Evolutionary conservation across 2,329 filamentous ascomycete genomes (phyloP).

Genomic region (Colletotrichum theobromicola): DNA sequence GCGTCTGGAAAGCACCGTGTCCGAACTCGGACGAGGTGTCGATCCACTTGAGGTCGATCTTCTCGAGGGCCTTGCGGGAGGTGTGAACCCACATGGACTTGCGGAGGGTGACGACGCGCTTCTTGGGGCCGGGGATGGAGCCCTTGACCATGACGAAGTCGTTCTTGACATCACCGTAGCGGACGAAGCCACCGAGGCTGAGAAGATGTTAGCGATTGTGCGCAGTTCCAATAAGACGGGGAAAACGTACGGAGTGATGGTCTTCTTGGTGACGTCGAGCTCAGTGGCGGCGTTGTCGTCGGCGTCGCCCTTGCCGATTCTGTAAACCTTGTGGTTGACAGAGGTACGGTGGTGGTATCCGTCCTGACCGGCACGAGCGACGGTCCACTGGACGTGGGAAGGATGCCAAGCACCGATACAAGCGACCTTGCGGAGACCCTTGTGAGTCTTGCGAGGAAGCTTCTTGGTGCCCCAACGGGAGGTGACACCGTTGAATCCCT

Average conservation of each 20-base stretch:
- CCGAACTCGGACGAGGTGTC: slow-evolving; percentile 99
- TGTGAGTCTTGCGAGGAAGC: slow-evolving; percentile 99
- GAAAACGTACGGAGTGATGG: slow-evolving; percentile 92
- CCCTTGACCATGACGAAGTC: slow-evolving; percentile 99
- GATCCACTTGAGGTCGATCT: slow-evolving; percentile 99
- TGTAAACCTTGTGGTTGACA: slow-evolving; percentile 99
- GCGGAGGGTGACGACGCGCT: slow-evolving; percentile 97
- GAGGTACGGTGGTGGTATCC: slow-evolving; percentile 99
- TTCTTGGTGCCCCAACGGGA: slow-evolving; percentile 99
- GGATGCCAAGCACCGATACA: slow-evolving; percentile 99
- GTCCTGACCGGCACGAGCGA: slow-evolving; percentile 99
- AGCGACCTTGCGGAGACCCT: slow-evolving; percentile 99
- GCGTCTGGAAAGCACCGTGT: slow-evolving; percentile 99
- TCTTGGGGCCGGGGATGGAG: slow-evolving; percentile 97
- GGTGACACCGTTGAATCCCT: slow-evolving; percentile 98
- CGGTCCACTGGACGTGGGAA: slow-evolving; percentile 99
- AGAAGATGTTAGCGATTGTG: slow-evolving; percentile 35
- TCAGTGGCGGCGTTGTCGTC: slow-evolving; percentile 94
- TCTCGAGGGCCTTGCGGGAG: slow-evolving; percentile 93
- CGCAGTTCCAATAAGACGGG: neutral
- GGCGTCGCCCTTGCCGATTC: slow-evolving; percentile 90
- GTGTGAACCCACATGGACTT: slow-evolving; percentile 99
- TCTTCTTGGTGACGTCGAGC: slow-evolving; percentile 98
- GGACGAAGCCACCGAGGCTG: slow-evolving; percentile 98
- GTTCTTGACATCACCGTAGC: slow-evolving; percentile 99